Conservation (phyloP, 805 yeast species). For the Jamesozyma gamospora region DNA sequence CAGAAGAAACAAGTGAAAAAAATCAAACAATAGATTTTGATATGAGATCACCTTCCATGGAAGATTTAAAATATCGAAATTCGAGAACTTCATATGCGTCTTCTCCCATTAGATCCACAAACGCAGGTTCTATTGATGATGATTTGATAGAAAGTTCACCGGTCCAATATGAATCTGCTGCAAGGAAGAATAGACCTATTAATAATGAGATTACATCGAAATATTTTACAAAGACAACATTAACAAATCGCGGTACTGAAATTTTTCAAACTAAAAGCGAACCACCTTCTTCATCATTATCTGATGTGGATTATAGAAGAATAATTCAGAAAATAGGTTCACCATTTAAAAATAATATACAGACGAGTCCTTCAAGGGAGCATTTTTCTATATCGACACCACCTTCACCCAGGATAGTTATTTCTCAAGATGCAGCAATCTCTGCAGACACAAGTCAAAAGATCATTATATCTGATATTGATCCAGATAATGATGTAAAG, state of each 20-base stretch:
- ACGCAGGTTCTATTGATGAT: background rate
- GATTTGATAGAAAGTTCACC: slow-evolving; percentile 14
- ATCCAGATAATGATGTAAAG: slow-evolving; percentile 16
- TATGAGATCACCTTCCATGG: background rate
- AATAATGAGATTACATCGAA: slow-evolving; percentile 6
- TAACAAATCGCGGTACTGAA: slow-evolving; percentile 3
- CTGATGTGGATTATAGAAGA: background rate
- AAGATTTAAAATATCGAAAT: background rate
- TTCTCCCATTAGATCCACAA: background rate
- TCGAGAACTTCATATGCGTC: background rate
- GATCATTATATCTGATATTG: slow-evolving; percentile 14
- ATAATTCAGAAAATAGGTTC: no score
- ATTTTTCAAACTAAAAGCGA: background rate
- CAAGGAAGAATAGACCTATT: background rate
- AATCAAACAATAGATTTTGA: background rate
- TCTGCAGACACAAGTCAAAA: slow-evolving; percentile 3
- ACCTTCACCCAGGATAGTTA: background rate
- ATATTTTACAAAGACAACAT: slow-evolving; percentile 7
- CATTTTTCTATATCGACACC: background rate
- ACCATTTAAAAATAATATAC: background rate
- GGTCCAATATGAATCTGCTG: background rate
- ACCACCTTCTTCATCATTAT: background rate
- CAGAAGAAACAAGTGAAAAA: no score
- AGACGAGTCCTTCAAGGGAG: background rate
- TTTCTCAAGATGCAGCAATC: background rate